phyloP scores from a whole-genome alignment of 2,329 filamentous ascomycete species.

The Blastomyces emzantsi region DNA sequence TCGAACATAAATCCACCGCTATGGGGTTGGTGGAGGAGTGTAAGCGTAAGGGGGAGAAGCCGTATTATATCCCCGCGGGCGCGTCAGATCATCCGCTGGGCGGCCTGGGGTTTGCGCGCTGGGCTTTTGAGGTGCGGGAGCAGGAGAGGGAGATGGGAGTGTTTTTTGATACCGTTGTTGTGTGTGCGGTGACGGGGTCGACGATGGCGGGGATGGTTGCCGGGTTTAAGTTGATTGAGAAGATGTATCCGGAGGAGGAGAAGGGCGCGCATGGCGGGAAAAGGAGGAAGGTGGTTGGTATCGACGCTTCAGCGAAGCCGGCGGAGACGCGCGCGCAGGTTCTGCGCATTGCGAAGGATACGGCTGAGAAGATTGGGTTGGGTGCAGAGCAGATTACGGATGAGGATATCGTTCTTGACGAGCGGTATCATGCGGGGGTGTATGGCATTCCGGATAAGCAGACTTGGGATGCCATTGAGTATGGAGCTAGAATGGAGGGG shows the following conservation, averaged over 20 bases:
- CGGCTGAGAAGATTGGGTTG: constrained; percentile 55
- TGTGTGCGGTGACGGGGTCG: constrained; percentile 62
- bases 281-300: constrained; percentile 53
- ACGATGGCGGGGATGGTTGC: constrained; percentile 65
- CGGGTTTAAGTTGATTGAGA: constrained; percentile 58
- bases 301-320: constrained; percentile 54
- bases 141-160: constrained; percentile 54
- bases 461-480: constrained; percentile 60
- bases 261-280: constrained; percentile 16
- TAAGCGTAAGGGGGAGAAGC: constrained; percentile 45
- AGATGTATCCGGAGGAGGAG: constrained; percentile 27
- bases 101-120: constrained; percentile 60
- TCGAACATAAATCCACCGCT: constrained; percentile 58
- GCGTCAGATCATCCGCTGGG: constrained; percentile 62
- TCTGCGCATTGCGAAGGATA: constrained; percentile 56
- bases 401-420: constrained; percentile 54
- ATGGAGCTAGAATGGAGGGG: constrained; percentile 58
- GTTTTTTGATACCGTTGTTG: constrained; percentile 59
- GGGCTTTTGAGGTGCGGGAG: constrained; percentile 58
- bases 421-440: constrained; percentile 55
- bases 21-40: constrained; percentile 48
- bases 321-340: constrained; percentile 57
- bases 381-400: constrained; percentile 51
- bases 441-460: constrained; percentile 59
- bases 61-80: constrained; percentile 64